These are phyloP conservation scores for Phaeosphaeriaceae sp. DNA, from an alignment of 2,329 filamentous ascomycete genomes.

Conservation along the genomic window DNA sequence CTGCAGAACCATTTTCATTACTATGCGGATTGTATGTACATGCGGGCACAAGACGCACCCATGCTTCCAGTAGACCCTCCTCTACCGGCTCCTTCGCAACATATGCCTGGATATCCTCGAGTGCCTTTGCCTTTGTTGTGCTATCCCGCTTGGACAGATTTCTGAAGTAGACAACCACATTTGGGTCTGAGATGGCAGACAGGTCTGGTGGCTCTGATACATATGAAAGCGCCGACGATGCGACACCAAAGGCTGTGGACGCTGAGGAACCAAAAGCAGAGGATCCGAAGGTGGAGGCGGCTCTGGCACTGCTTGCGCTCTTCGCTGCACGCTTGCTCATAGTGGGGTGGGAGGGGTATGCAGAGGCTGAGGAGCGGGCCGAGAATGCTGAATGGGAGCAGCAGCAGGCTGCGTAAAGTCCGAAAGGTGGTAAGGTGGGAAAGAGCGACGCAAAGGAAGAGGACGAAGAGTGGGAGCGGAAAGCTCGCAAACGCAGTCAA, in stretches of 20 bases:
- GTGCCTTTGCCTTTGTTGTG: constrained; percentile 86
- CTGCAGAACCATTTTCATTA: constrained; percentile 56
- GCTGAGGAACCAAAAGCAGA: constrained; percentile 40
- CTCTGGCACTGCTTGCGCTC: constrained; percentile 69
- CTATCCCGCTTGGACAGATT: constrained; percentile 92
- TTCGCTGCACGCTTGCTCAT: constrained; percentile 69
- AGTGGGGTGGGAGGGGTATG: constrained; percentile 15
- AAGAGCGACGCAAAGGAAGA: not conserved
- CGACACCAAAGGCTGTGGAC: constrained; percentile 46
- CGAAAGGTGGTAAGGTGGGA: not conserved
- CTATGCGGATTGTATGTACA: constrained; percentile 48
- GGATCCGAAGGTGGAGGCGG: constrained; percentile 55
- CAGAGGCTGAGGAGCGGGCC: not conserved
- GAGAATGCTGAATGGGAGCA: not conserved
- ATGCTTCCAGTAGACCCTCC: constrained; percentile 83
- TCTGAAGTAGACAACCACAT: constrained; percentile 89
- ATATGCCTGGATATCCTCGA: constrained; percentile 81
- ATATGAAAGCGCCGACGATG: constrained; percentile 76
- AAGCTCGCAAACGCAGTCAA: not conserved
- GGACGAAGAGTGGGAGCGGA: not conserved
- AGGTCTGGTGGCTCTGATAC: constrained; percentile 86
- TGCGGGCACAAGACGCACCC: constrained; percentile 65
- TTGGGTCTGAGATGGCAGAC: constrained; percentile 76
- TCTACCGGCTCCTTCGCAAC: constrained; percentile 71
- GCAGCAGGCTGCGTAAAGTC: not conserved